phyloP scores from a whole-genome alignment of 345 rosid species.

The Gossypium herbaceum region DNA sequence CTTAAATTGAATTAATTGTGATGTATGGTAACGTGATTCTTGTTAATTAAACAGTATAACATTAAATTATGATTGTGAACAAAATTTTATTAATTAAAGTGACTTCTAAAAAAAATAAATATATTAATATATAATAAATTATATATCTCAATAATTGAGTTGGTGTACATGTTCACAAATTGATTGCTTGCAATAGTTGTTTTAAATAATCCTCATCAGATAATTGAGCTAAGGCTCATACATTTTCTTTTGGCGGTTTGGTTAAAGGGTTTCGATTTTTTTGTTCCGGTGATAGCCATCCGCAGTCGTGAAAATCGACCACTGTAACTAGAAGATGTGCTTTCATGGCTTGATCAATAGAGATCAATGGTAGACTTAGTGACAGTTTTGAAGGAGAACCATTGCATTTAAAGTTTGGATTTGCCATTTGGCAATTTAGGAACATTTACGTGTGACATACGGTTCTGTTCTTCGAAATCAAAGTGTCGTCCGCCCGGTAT shows the following conservation, averaged over 20 bases:
- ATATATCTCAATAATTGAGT: too few relatives aligned
- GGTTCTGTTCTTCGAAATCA: slow-evolving; percentile 54
- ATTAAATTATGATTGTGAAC: too few relatives aligned
- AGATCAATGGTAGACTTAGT: background rate
- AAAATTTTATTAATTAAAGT: too few relatives aligned
- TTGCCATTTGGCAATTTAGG: slow-evolving; percentile 53
- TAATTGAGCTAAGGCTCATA: too few relatives aligned
- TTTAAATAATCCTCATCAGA: too few relatives aligned
- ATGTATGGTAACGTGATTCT: background rate
- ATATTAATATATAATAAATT: too few relatives aligned
- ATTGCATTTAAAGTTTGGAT: slow-evolving; percentile 44
- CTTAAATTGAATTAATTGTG: background rate
- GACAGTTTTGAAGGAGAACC: slow-evolving; percentile 22
- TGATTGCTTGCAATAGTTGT: too few relatives aligned
- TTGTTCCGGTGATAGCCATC: too few relatives aligned
- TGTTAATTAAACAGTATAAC: background rate
- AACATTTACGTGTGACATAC: slow-evolving; percentile 23
- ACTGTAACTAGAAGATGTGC: background rate
- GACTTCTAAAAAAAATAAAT: too few relatives aligned
- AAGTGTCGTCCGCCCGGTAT: slow-evolving; percentile 75
- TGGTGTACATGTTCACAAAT: too few relatives aligned
- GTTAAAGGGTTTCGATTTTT: too few relatives aligned
- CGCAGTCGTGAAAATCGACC: background rate
- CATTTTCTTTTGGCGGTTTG: too few relatives aligned
- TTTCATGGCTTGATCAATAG: background rate